Evolutionary conservation across 345 rosid genomes (phyloP).

Genomic region (Moricandia moricandioides): DNA sequence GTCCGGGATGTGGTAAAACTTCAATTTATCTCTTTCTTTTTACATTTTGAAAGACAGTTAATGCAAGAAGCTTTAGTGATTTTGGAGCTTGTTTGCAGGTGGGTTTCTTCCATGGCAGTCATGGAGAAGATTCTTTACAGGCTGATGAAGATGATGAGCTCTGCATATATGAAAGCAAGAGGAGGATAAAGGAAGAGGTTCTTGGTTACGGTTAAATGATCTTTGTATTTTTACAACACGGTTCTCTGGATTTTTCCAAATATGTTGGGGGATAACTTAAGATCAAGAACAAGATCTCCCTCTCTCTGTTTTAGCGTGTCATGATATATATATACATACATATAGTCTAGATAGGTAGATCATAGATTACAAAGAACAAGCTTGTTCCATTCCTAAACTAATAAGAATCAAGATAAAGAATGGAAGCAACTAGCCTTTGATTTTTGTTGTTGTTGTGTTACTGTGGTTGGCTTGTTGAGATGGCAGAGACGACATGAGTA

Average conservation of each 20-base stretch:
- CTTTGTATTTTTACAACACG: conserved; percentile 12
- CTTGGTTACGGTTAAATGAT: background rate
- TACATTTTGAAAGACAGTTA: background rate
- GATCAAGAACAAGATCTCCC: conserved; percentile 12
- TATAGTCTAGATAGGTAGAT: background rate
- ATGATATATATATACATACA: background rate
- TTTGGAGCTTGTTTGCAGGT: conserved; percentile 44
- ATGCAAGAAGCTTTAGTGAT: background rate
- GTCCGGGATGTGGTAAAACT: conserved; percentile 58
- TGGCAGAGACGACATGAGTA: background rate
- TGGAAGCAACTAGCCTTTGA: conserved; percentile 13
- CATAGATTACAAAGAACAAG: conserved; percentile 21
- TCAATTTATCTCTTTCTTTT: background rate
- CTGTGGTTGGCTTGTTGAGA: conserved; percentile 2
- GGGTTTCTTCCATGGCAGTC: conserved; percentile 96
- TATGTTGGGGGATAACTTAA: conserved; percentile 8
- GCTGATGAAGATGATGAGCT: conserved; percentile 32
- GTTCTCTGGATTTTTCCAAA: background rate
- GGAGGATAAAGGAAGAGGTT: background rate
- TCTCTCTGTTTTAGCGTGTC: conserved; percentile 19
- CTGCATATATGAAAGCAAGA: conserved; percentile 1
- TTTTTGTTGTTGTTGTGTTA: background rate
- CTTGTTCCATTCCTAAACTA: conserved; percentile 30
- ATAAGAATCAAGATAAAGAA: conserved; percentile 24
- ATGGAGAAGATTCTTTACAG: conserved; percentile 86